These are phyloP conservation scores for Sclerotinia subarctica DNA, from an alignment of 2,329 filamentous ascomycete species.

Conservation along the genomic window DNA sequence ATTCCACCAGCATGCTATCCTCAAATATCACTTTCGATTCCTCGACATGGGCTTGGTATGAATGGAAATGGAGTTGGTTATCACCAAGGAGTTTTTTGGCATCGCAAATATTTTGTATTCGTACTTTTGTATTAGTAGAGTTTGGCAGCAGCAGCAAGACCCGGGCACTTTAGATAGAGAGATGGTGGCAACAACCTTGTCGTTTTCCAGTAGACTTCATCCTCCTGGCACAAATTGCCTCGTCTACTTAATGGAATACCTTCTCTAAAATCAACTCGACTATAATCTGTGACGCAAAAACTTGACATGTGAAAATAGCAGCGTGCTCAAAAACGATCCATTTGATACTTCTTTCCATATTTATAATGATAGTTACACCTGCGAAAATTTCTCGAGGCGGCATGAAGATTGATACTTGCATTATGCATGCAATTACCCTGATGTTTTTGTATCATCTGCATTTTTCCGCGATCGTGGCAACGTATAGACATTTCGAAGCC, in stretches of 20 bases:
- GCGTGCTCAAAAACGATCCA: accelerated
- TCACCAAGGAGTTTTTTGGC: background rate
- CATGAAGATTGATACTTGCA: background rate
- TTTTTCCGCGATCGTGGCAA: background rate
- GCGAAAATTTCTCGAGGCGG: background rate
- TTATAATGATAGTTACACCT: background rate
- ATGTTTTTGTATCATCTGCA: background rate
- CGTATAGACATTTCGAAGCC: background rate
- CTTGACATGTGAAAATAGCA: background rate
- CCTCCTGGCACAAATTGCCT: background rate
- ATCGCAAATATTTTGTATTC: background rate
- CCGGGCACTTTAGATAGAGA: conserved; percentile 2
- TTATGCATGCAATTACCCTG: background rate
- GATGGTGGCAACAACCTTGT: background rate
- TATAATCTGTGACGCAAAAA: background rate
- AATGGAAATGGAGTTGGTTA: background rate
- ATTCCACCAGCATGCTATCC: background rate
- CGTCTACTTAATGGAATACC: conserved; percentile 2
- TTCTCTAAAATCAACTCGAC: background rate
- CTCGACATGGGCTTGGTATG: background rate
- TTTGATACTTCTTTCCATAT: accelerated
- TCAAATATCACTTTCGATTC: background rate
- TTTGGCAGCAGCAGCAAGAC: conserved; percentile 12
- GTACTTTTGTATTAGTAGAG: background rate
- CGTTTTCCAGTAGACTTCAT: background rate